phyloP scores from a whole-genome alignment of 2,329 filamentous ascomycete species.

The Purpureocillium lavendulum region DNA sequence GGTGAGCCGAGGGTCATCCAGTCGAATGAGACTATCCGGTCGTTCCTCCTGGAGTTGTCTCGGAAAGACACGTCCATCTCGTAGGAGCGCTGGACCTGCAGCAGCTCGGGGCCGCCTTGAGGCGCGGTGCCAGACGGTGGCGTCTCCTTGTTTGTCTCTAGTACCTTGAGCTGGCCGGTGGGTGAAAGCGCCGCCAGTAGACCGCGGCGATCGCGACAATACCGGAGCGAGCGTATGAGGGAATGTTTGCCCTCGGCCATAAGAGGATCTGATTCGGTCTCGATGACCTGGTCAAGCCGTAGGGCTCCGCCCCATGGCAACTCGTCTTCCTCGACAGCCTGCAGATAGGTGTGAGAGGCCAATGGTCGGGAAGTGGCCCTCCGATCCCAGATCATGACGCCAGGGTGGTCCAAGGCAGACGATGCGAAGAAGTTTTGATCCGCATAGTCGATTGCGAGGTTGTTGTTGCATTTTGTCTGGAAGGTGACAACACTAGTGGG shows the following conservation, averaged over 20 bases:
- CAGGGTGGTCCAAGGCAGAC: conserved; percentile 65
- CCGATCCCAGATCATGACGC: conserved; percentile 71
- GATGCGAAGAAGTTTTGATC: conserved; percentile 82
- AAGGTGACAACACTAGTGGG: conserved; percentile 48
- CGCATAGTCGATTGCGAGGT: conserved; percentile 67
- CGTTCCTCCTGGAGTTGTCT: conserved; percentile 42
- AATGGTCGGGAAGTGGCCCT: conserved; percentile 48
- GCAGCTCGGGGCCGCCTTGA: conserved; percentile 46
- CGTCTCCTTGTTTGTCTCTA: conserved; percentile 49
- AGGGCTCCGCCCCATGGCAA: conserved; percentile 56
- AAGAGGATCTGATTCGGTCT: conserved; percentile 42
- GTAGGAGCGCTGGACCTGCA: conserved; percentile 51
- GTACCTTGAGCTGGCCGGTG: conserved; percentile 53
- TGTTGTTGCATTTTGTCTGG: conserved; percentile 60
- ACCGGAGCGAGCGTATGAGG: conserved; percentile 53
- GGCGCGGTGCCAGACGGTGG: conserved; percentile 25
- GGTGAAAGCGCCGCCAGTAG: conserved; percentile 53
- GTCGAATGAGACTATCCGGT: conserved; percentile 60
- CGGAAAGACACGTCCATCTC: conserved; percentile 53
- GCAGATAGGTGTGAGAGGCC: conserved; percentile 45
- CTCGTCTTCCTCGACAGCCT: conserved; percentile 52
- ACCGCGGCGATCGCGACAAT: conserved; percentile 53
- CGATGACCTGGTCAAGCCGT: conserved; percentile 47
- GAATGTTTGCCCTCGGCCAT: conserved; percentile 48
- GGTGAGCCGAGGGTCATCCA: conserved; percentile 54